Evolutionary conservation across 179 eudicot genomes (phyloP), one percentile per base, ranked within the genome.

Genomic region (Gypsophila paniculata): DNA sequence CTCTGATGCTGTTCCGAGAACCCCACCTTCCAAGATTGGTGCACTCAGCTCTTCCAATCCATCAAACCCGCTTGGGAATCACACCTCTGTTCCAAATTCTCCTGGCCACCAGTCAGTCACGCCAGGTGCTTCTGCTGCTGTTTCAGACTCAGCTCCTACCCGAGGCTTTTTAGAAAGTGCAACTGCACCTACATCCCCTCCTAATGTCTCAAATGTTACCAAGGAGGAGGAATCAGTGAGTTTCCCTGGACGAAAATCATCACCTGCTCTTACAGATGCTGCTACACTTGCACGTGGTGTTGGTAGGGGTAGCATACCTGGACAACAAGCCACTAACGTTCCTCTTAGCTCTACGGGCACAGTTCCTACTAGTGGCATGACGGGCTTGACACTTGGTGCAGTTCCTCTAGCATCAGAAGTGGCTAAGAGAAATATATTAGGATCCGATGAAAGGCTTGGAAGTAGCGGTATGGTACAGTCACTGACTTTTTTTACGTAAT

Each of bases 401-500:
- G 82, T 81, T 77, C 85, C 93, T 73, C 55, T 78, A 61, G 81
- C 87, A 71, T 87, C 96, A 61, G 98, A 95, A 69, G 68, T 87
- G 63, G 81, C 86, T 29, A 95, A 90, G 85, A 85, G 91, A 79
- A 92, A 82, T 80, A 72, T 88, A 34, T 62, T 87, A 69, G 96
- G 89, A 19, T 70, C 89, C 55, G 97, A 95, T 78, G 99, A 94
- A 70, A 87, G 93, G 81, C 84, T 86, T 78, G 86, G 87, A 72
- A 87, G 82, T 79, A 78, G 79, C 78, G 88, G 92, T 71, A 77
- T 81, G 75, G 71, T 74, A 77, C 85, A 80, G 72, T 69, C 83
- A 67, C 76, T 81, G 60, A 79, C 77, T 58, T 88, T 82, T 77
- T 82, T 68, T 77, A 68, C 77, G 76, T 78, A 84, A 69, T 77